Evolutionary conservation across 495 filamentous ascomycete genomes (phyloP).

Genomic region (Hypoxylon subgilvum): DNA sequence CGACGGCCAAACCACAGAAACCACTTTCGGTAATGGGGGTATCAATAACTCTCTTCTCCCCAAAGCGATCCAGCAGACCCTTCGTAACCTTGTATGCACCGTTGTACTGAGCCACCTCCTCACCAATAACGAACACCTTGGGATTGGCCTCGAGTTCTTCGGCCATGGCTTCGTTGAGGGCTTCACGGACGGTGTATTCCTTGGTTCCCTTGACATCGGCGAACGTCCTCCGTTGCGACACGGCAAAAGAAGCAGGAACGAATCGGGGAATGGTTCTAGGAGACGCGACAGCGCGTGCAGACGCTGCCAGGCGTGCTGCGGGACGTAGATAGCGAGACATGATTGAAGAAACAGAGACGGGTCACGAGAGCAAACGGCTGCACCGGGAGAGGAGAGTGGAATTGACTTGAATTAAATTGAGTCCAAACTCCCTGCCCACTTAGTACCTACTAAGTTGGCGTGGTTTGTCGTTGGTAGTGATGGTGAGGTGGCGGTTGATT

Average conservation of each 20-base stretch:
- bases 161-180: conserved; percentile 94
- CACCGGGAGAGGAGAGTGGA: conserved; percentile 9
- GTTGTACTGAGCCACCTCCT: conserved; percentile 99
- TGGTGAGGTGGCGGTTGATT: conserved; percentile 3
- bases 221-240: conserved; percentile 58
- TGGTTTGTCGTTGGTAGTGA: conserved; percentile 13
- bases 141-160: conserved; percentile 94
- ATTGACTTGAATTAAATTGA: conserved; percentile 4
- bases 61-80: conserved; percentile 94
- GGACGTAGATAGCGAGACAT: conserved; percentile 83
- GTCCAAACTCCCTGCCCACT: conserved; percentile 30
- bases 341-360: conserved; percentile 32
- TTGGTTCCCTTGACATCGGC: conserved; percentile 68
- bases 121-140: conserved; percentile 94
- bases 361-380: conserved; percentile 16
- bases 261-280: conserved; percentile 53
- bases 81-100: conserved; percentile 99
- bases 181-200: conserved; percentile 95
- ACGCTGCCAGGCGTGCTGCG: conserved; percentile 74
- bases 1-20: conserved; percentile 90
- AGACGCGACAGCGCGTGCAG: conserved; percentile 60
- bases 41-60: conserved; percentile 96
- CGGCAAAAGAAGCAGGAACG: conserved; percentile 45
- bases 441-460: too few relatives aligned
- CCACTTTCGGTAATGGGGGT: conserved; percentile 97